Evolutionary conservation across 805 yeast species (phyloP).

Genomic region (Teunomyces kruisii): DNA sequence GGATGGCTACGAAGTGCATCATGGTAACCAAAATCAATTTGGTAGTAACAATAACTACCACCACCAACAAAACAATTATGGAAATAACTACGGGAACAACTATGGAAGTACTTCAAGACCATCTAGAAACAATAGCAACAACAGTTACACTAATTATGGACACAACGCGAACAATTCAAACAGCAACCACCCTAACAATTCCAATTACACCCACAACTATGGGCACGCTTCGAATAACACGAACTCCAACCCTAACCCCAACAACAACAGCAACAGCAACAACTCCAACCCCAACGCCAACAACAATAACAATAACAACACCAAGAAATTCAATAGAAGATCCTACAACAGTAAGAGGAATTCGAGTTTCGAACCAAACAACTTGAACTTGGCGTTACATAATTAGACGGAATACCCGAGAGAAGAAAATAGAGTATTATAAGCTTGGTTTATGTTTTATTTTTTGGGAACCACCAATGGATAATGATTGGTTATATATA

Average conservation of each 20-base stretch:
- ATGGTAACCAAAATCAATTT: constrained; percentile 8
- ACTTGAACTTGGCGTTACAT: constrained; percentile 10
- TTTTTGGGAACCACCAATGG: constrained; percentile 3
- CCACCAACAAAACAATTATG: constrained; percentile 10
- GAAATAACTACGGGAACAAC: constrained; percentile 9
- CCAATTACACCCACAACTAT: constrained; percentile 1
- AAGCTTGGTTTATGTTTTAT: not conserved
- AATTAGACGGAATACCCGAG: constrained; percentile 5
- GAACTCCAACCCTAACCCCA: constrained; percentile 22
- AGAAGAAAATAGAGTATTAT: not conserved
- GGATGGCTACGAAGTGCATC: constrained; percentile 4
- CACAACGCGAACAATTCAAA: constrained; percentile 5
- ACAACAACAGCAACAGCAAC: constrained; percentile 9
- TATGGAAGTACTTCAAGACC: constrained; percentile 22
- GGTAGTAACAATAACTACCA: constrained; percentile 9
- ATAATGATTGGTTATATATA: not conserved
- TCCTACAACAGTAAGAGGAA: constrained; percentile 9
- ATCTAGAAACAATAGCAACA: constrained; percentile 30
- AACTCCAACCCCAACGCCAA: constrained; percentile 3
- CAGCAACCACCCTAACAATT: constrained; percentile 4
- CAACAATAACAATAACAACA: constrained; percentile 8
- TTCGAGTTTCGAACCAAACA: constrained; percentile 14
- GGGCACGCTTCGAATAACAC: constrained; percentile 21
- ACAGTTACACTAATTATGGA: constrained; percentile 10
- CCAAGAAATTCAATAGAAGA: constrained; percentile 7